phyloP scores from a whole-genome alignment of 116 monocot species.

The Posidonia oceanica region DNA sequence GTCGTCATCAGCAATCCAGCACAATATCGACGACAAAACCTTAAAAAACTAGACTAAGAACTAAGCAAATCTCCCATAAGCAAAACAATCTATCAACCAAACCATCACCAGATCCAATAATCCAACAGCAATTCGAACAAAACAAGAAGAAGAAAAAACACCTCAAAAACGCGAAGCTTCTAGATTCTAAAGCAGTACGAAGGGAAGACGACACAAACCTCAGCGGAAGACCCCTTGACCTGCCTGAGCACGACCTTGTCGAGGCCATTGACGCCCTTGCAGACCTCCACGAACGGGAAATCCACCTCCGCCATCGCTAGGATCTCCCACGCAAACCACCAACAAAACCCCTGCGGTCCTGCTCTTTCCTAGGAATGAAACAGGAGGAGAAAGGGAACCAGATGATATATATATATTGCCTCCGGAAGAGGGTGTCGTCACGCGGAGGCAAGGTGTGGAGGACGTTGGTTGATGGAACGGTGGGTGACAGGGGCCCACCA shows the following conservation, averaged over 20 bases:
- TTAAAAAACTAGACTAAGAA: too few species aligned
- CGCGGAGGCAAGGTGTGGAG: too few species aligned
- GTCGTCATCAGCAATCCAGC: too few species aligned
- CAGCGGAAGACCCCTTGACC: conserved; percentile 18
- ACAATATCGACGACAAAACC: too few species aligned
- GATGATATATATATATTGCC: too few species aligned
- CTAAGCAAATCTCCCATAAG: too few species aligned
- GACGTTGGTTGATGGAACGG: too few species aligned
- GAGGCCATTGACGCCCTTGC: conserved; percentile 20
- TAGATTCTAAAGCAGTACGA: too few species aligned
- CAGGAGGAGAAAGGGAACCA: neutral
- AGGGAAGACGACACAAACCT: conserved; percentile 8
- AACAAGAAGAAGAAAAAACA: neutral
- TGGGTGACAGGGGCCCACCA: too few species aligned
- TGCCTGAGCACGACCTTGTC: conserved; percentile 26
- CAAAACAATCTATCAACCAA: too few species aligned
- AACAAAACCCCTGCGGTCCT: neutral
- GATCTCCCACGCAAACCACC: too few species aligned
- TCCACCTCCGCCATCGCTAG: conserved; percentile 2
- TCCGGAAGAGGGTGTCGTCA: too few species aligned
- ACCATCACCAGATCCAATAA: neutral
- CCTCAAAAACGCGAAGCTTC: neutral
- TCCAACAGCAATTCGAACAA: neutral
- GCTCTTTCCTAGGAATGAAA: neutral
- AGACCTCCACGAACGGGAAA: conserved; percentile 9